Evolutionary conservation across 2,329 filamentous ascomycete species (phyloP).

Genomic region (Aspergillus sergii): DNA sequence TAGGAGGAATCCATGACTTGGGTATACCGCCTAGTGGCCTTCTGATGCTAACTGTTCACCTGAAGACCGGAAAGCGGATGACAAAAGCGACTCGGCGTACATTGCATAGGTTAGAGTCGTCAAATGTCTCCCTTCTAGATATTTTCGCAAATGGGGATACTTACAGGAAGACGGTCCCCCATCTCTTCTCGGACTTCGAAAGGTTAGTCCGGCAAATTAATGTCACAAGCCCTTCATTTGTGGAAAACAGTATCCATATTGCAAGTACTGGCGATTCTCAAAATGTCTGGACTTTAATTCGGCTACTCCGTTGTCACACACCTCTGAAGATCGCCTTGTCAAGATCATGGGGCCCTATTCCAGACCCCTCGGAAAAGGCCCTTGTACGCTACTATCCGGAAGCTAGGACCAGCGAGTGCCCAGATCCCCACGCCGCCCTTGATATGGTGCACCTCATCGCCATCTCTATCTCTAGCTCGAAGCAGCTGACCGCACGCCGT

Average conservation of each 20-base stretch:
- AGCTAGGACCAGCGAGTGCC: conserved; percentile 23
- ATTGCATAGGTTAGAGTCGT: conserved; percentile 31
- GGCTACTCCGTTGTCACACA: conserved; percentile 39
- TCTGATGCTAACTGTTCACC: conserved; percentile 29
- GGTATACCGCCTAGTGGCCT: conserved; percentile 35
- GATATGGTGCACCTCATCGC: conserved; percentile 51
- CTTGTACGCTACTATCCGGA: conserved; percentile 30
- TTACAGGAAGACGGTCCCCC: conserved; percentile 28
- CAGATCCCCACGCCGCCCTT: conserved; percentile 40
- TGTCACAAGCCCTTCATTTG: conserved; percentile 36
- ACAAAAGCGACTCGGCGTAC: conserved; percentile 26
- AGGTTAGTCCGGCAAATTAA: conserved; percentile 36
- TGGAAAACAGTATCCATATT: conserved; percentile 32
- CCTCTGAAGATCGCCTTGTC: conserved; percentile 42
- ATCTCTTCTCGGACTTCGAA: conserved; percentile 34
- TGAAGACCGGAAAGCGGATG: conserved; percentile 28
- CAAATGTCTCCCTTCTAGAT: conserved; percentile 28
- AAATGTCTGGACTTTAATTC: conserved; percentile 33
- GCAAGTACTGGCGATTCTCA: conserved; percentile 33
- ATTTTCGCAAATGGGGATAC: conserved; percentile 29
- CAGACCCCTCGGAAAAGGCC: conserved; percentile 27
- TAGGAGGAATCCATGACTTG: conserved; percentile 31
- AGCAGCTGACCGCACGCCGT: conserved; percentile 39
- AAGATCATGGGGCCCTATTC: conserved; percentile 30
- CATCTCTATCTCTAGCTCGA: conserved; percentile 43